Base-by-base conservation (phyloP, 805 yeast species). In the Wickerhamiella allomyrinae region DNA sequence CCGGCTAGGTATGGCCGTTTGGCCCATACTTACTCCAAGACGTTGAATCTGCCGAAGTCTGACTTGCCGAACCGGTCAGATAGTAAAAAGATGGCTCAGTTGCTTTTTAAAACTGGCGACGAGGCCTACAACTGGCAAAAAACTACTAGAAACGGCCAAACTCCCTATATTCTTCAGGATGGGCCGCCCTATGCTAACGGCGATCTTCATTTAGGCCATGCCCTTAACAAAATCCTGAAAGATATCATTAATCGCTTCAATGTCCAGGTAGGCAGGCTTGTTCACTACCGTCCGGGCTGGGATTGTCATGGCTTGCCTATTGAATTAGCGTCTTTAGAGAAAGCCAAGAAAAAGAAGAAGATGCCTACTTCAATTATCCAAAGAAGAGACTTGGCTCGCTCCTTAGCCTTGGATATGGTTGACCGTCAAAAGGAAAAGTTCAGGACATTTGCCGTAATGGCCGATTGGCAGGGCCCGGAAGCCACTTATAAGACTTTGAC, bases 161-260 rank as follows among this genome's bases (percentile, higher is more conserved):
- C 65, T 2, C 61, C 72, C 17, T 25, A 35, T 35, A 27, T 89
- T 80, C 63, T 91, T 1, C 96, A 87, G 52, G 99, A 91, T 61
- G 99, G 99, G 0, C 99, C 99, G 0, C 99, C 99, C 0, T 91
- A 89, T 61, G 97, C 98, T 10, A 91, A 91, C 57, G 98, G 97
- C 3, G 85, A 79, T 47, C 64, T 91, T 19, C 99, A 91, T 58
- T 60, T 87, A 85, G 97, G 42, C 15, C 99, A 91, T 62, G 84
- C 97, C 0, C 62, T 91, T 52, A 91, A 91, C 63, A 89, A 91
- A 57, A 72, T 86, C 17, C 60, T 85, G 42, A 91, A 91, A 58
- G 99, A 91, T 59, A 76, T 91, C 37, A 74, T 89, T 36, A 73
- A 74, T 48, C 66, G 99, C 40, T 78, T 65, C 50, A 76, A 84